Conservation (phyloP, 495 filamentous ascomycete species). For the Neurospora intermedia region DNA sequence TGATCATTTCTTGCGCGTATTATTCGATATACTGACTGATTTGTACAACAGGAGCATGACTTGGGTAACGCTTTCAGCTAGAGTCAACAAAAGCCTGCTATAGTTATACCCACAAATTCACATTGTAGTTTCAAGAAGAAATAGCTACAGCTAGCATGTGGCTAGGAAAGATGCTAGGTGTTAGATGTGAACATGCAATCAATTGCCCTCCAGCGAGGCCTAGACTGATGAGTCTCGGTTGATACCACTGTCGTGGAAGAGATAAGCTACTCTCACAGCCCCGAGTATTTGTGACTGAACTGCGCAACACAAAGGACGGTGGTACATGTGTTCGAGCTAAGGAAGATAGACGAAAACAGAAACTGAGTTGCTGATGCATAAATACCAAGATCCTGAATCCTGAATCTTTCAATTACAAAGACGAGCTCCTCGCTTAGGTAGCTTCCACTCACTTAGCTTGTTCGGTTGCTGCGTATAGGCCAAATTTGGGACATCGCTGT, state of each 20-base stretch:
- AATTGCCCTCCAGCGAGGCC: not conserved
- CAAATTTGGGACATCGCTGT: no score
- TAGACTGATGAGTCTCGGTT: not conserved
- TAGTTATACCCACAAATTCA: not conserved
- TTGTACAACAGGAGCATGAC: conserved; percentile 56
- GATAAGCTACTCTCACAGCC: not conserved
- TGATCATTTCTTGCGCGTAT: not conserved
- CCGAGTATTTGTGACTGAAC: not conserved
- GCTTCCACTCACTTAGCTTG: not conserved
- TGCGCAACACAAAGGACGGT: not conserved
- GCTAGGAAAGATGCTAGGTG: not conserved
- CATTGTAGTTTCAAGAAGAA: not conserved
- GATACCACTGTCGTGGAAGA: not conserved
- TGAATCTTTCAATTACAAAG: not conserved
- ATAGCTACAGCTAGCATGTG: not conserved
- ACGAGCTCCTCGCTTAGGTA: not conserved
- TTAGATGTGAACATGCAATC: not conserved
- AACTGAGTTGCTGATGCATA: not conserved
- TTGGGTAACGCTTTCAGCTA: conserved; percentile 55
- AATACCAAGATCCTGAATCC: not conserved
- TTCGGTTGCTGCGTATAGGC: no score
- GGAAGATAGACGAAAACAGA: not conserved
- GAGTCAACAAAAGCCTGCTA: not conserved
- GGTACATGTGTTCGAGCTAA: not conserved
- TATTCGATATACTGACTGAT: not conserved